Base-by-base conservation (phyloP, 305 asterid genomes). In the Rubia balearica region DNA sequence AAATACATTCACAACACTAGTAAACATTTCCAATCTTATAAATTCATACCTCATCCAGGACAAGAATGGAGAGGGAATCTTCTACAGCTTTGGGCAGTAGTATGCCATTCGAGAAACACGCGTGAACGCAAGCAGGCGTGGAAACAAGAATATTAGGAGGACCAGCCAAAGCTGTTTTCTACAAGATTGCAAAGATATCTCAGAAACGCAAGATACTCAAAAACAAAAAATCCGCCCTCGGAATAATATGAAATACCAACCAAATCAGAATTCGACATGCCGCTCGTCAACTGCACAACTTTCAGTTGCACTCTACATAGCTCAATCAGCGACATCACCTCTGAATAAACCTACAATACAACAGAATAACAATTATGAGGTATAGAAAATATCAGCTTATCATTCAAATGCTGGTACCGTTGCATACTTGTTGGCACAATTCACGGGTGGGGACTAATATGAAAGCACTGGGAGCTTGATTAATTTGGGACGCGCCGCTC, bases 381-480 rank as follows among this genome's bases (percentile, higher is more conserved):
- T 1, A 33, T 2, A 63, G 12, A 63, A 7, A 7, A 27, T 6
- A 40, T 19, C 49, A n/a, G 9, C 12, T 36, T 30, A 30, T 40
- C 21, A 30, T 41, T 1, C 33, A 64, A 64, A 38, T 40, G 43
- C 11, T 41, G 68, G 11, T 6, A 36, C 4, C 4, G 9, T 3
- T 40, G 16, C 69, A 16, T 71, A 93, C 98, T 73, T 93, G 98
- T 63, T 91, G 97, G 70, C 96, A 88, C 70, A 93, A 78, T 76
- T 93, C 98, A 42, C 96, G 89, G 19, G 96, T 91, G 1, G 98
- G 98, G 41, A 91, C 96, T 48, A 93, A 92, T 80, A 91, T 82
- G 73, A 88, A 68, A 1, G 92, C 91, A 27, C 83, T 71, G 24
- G 97, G 96, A 66, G 96, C 96, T 51, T 70, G 71, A 53, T 77